Conservation (phyloP, 345 rosid species). For the Populus euphratica region DNA sequence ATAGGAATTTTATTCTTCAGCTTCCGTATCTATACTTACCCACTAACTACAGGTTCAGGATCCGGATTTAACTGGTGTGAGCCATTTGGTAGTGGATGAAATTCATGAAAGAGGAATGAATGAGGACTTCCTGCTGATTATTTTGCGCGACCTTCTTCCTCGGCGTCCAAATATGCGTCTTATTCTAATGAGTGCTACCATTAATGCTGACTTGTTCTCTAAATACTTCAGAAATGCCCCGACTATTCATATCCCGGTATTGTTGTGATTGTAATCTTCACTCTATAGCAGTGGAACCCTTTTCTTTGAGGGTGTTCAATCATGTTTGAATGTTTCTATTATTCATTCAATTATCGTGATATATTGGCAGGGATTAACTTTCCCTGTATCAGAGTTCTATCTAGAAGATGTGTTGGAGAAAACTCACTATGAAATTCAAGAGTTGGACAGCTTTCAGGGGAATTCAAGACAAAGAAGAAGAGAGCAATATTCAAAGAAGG, state of each 20-base stretch:
- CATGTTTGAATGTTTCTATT: not conserved
- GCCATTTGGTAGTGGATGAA: constrained; percentile 95
- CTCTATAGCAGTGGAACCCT: not conserved
- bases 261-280: constrained; percentile 8
- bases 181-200: constrained; percentile 92
- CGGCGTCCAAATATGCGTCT: constrained; percentile 81
- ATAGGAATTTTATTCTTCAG: not conserved
- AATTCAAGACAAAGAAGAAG: constrained; percentile 62
- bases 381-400: constrained; percentile 79
- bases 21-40: constrained; percentile 14
- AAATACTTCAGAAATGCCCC: constrained; percentile 77
- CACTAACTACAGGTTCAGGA: constrained; percentile 68
- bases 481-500: constrained; percentile 73
- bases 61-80: constrained; percentile 68
- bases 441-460: constrained; percentile 61
- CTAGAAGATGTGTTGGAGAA: constrained; percentile 87
- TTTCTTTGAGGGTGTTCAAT: constrained; percentile 8
- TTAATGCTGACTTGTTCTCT: constrained; percentile 91
- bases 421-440: constrained; percentile 59
- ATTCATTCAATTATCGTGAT: constrained; percentile 3
- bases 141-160: constrained; percentile 86
- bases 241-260: constrained; percentile 78
- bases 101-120: constrained; percentile 98
- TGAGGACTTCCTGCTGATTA: constrained; percentile 87
- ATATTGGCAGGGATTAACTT: constrained; percentile 73